These are phyloP conservation scores for Puccinia hordei DNA, from an alignment of 1,284 basidiomycete genomes.

Conservation along the genomic window DNA sequence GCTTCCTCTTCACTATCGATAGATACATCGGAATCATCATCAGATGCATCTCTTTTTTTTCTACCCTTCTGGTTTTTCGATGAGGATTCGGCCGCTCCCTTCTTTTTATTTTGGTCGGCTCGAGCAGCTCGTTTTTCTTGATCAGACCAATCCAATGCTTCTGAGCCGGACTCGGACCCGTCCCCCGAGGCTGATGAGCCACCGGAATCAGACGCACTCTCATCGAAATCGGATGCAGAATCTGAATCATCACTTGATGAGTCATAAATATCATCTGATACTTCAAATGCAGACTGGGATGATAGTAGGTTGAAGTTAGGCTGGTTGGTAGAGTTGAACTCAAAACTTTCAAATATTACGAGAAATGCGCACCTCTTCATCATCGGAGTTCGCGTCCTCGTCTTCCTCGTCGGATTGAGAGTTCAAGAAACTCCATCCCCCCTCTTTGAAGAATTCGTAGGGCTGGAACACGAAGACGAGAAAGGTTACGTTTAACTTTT, in stretches of 20 bases:
- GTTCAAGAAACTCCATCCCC: slow-evolving; percentile 87
- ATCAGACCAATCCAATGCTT: slow-evolving; percentile 47
- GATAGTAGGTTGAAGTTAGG: not conserved
- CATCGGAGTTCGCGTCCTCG: slow-evolving; percentile 26
- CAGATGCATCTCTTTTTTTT: slow-evolving; percentile 20
- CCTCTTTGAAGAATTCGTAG: slow-evolving; percentile 90
- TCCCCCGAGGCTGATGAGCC: slow-evolving; percentile 24
- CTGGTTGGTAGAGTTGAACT: not conserved
- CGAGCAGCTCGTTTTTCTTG: slow-evolving; percentile 45
- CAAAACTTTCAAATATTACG: too few species aligned
- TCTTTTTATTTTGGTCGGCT: slow-evolving; percentile 36
- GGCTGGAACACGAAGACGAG: slow-evolving; percentile 61
- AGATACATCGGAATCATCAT: slow-evolving; percentile 34
- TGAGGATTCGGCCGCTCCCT: slow-evolving; percentile 6
- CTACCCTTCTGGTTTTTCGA: slow-evolving; percentile 31
- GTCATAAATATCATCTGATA: slow-evolving; percentile 29
- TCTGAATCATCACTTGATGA: slow-evolving; percentile 30
- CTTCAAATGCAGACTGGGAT: slow-evolving; percentile 39
- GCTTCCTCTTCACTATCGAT: slow-evolving; percentile 50
- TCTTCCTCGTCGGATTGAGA: slow-evolving; percentile 44
- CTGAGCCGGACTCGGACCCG: slow-evolving; percentile 24
- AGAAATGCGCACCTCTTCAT: slow-evolving; percentile 38
- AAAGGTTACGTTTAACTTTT: not conserved
- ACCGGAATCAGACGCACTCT: slow-evolving; percentile 63
- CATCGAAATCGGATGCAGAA: slow-evolving; percentile 52